phyloP scores from a whole-genome alignment of 2,329 filamentous ascomycete species.

The Apiospora phragmitis region DNA sequence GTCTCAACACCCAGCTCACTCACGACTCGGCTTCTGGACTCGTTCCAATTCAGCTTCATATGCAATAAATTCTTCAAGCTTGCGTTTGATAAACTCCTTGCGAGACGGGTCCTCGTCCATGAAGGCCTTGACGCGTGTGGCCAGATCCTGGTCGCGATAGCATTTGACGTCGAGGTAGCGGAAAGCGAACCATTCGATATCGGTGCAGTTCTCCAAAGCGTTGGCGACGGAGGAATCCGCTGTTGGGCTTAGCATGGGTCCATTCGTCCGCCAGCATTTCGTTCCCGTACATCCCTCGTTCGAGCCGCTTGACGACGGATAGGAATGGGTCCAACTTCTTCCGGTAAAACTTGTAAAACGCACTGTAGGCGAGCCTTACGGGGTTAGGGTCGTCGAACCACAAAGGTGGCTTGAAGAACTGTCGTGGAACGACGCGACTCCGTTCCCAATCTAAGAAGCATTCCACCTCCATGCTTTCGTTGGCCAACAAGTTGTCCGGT shows the following conservation, averaged over 20 bases:
- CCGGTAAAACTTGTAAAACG: no score
- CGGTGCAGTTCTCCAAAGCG: slow-evolving; percentile 16
- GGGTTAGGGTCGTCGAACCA: no score
- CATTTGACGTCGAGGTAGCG: background rate
- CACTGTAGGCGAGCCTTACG: no score
- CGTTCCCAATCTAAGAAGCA: slow-evolving; percentile 29
- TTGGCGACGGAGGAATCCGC: slow-evolving; percentile 14
- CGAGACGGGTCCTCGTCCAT: background rate
- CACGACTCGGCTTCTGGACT: no score
- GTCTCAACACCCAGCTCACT: background rate
- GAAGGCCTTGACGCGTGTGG: background rate
- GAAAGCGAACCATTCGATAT: slow-evolving; percentile 17
- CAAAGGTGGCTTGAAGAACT: slow-evolving; percentile 27
- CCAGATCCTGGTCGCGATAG: background rate
- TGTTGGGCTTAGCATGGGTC: slow-evolving; percentile 12
- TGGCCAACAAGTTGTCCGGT: no score
- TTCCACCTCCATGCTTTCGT: slow-evolving; percentile 16
- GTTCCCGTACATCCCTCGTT: background rate
- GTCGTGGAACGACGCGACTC: slow-evolving; percentile 25
- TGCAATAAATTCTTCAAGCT: no score
- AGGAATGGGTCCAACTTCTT: no score
- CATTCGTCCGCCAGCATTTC: slow-evolving; percentile 4
- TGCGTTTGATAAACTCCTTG: no score
- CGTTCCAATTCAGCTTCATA: background rate
- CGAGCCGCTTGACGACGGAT: background rate